Evolutionary conservation across 2,329 filamentous ascomycete genomes (phyloP).

Genomic region (Colletotrichum sp.): DNA sequence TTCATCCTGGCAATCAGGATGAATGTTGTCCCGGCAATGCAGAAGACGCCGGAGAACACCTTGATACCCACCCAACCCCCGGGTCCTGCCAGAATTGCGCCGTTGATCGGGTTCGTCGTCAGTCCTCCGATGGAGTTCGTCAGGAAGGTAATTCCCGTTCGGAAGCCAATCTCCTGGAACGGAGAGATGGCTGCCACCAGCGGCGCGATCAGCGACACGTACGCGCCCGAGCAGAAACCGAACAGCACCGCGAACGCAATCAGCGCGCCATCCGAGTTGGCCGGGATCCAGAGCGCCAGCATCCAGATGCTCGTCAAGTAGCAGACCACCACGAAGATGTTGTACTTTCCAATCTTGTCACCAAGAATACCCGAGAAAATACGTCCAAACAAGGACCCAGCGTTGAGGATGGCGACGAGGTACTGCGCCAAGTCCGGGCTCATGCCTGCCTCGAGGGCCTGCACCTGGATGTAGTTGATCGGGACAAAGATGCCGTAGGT

Average conservation of each 20-base stretch:
- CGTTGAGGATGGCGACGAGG: conserved; percentile 43
- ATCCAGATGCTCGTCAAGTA: conserved; percentile 41
- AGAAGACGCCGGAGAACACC: conserved; percentile 38
- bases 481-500: conserved; percentile 41
- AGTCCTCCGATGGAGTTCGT: conserved; percentile 61
- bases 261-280: conserved; percentile 28
- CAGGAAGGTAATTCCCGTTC: conserved; percentile 51
- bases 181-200: conserved; percentile 58
- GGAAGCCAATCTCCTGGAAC: conserved; percentile 57
- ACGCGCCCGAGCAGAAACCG: conserved; percentile 47
- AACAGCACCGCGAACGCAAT: conserved; percentile 46
- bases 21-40: conserved; percentile 31
- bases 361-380: conserved; percentile 35
- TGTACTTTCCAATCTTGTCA: conserved; percentile 43
- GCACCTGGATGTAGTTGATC: conserved; percentile 38
- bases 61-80: conserved; percentile 39
- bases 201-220: conserved; percentile 41
- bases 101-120: conserved; percentile 61
- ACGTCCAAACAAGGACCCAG: conserved; percentile 41
- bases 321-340: conserved; percentile 50
- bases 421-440: conserved; percentile 33
- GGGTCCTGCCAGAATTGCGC: conserved; percentile 40
- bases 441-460: conserved; percentile 34
- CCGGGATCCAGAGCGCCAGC: conserved; percentile 49
- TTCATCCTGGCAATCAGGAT: conserved; percentile 27